Evolutionary conservation across 345 rosid genomes (phyloP), one percentile per base, ranked within the genome.

Genomic region (Nephelium lappaceum): DNA sequence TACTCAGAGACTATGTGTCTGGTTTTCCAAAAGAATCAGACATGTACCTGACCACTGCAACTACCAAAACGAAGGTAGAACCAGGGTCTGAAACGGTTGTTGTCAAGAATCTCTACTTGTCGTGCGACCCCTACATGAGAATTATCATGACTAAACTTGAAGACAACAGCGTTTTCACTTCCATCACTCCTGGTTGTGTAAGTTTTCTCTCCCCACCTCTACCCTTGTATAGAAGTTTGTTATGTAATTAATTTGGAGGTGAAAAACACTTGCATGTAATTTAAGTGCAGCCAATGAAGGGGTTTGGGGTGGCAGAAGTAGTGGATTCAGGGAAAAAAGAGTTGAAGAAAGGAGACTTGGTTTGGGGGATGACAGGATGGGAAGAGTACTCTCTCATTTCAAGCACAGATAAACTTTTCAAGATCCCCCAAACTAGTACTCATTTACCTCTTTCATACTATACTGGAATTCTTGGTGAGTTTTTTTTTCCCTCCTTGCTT

Each of bases 361-460:
- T 78, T 2, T 82, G 85, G 85, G 85, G 85, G 5, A 21, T 3
- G 41, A 73, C 68, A 5, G 25, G 60, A 0, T 79, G 85, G 85
- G 82, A 83, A 75, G 82, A 83, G 78, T 83, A 83, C 58, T 58
- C 71, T 41, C 42, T 75, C 11, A 24, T 83, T 5, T 23, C 41
- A 43, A 7, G 43, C 19, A 53, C 77, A 8, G 72, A 68, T 7
- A n/a, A n/a, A 9, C 25, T 82, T 23, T 73, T 82, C 21, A 82
- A 74, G 45, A 78, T 78, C 53, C 76, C 69, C 1, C 62, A 71
- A 27, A 58, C 79, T 27, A 77, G 43, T 41, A 41, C 5, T 41
- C 43, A 82, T 75, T 43, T 82, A 0, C 85, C 82, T 18, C 82
- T 82, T 64, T 63, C 85, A 27, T 82, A 82, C 71, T 78, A 78